Evolutionary conservation across 2,329 filamentous ascomycete species (phyloP), one percentile per base, ranked within the genome.

Genomic region (Dendryphion nanum): DNA sequence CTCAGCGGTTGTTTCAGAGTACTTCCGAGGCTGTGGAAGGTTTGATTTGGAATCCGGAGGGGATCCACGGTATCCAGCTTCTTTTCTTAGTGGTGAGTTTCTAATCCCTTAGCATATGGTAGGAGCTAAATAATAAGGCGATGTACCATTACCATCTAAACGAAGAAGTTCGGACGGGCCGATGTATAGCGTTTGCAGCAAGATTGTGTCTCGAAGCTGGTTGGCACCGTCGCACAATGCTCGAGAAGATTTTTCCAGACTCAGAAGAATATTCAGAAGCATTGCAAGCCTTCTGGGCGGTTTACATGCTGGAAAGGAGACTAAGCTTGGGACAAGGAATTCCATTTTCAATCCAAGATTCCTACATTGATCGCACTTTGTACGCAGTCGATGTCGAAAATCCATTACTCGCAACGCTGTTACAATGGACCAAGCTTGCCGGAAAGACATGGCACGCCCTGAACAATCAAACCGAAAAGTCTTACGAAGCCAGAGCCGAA

Each of bases 71-170:
- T 26, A 44, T 44, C 30, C 41, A 44, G 18, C 38, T 44, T 18
- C 41, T 44, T 14, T 44, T 31, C 20, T 20, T 44, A 7, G 41
- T 41, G 7, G 41, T 44, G 18, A 37, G 41, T 37, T 8, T 13
- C 16, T 8, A 13, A 8, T n/a, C 23, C 23, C 10, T 26, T 16
- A 30, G 10, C 10, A 17, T 30, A 15, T 30, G 16, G 10, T 14
- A n/a, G 10, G 8, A 18, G 17, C n/a, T 41, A 14, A 40, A n/a
- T 4, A 31, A 8, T n/a, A n/a, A 44, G 41, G 41, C 41, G 2
- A 44, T 41, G 37, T 44, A 44, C 18, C 41, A 44, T n/a, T 44
- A 38, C 23, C 38, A 41, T 31, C 34, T 44, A 5, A 44, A 44
- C 18, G 41, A 44, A 20, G 41, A 44, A 29, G 41, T 44, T 5